These are phyloP conservation scores for Periconia digitata DNA, from an alignment of 2,329 filamentous ascomycete species.

Conservation along the genomic window DNA sequence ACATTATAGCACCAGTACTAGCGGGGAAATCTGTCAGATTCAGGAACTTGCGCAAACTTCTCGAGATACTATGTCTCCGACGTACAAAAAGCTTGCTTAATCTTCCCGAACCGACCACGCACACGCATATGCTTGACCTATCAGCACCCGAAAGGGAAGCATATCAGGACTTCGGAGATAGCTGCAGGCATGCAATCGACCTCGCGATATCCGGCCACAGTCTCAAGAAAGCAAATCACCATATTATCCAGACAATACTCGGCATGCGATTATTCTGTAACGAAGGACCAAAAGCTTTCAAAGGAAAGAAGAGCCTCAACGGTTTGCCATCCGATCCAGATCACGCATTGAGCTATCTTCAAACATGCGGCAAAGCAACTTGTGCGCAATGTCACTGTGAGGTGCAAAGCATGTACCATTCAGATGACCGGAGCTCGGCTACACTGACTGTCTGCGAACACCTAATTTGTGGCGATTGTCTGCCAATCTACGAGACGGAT, in stretches of 20 bases:
- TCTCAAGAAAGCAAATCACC: constrained; percentile 7
- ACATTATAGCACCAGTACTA: neutral
- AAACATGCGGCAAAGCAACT: constrained; percentile 5
- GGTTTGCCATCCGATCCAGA: constrained; percentile 4
- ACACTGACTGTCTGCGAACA: constrained; percentile 3
- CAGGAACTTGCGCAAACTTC: neutral
- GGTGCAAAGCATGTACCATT: constrained; percentile 1
- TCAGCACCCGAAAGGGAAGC: neutral
- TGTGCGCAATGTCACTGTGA: constrained; percentile 11
- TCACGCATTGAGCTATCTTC: constrained; percentile 11
- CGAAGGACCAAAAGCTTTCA: constrained; percentile 6
- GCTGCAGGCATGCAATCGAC: constrained; percentile 10
- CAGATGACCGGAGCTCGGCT: constrained; percentile 6
- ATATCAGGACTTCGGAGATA: neutral
- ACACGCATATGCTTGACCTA: constrained; percentile 1
- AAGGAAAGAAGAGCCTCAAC: neutral
- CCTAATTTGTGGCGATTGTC: constrained; percentile 5
- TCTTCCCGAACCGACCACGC: neutral
- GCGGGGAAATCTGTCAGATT: neutral
- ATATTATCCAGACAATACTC: constrained; percentile 19
- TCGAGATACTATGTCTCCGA: constrained; percentile 1
- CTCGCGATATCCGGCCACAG: constrained; percentile 10
- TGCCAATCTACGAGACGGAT: neutral
- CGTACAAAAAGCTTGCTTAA: constrained; percentile 5
- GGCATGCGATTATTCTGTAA: constrained; percentile 32